phyloP scores from a whole-genome alignment of 768 basidiomycete species.

The Floccularia luteovirens region DNA sequence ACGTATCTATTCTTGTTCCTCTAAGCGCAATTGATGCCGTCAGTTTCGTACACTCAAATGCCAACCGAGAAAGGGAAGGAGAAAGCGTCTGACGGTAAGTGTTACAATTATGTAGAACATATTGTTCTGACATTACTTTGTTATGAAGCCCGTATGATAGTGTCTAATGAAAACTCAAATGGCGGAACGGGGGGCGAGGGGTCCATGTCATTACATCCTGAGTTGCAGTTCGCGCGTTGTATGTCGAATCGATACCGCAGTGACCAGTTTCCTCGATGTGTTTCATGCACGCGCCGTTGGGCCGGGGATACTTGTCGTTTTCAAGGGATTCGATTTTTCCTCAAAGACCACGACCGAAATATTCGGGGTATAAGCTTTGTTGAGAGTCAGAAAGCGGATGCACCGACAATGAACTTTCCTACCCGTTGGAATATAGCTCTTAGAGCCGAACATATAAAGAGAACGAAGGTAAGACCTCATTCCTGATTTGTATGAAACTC shows the following conservation, averaged over 20 bases:
- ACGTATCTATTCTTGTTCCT: neutral
- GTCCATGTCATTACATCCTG: slow-evolving; percentile 39
- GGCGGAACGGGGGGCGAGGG: slow-evolving; percentile 19
- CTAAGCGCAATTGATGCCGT: slow-evolving; percentile 37
- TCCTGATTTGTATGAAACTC: slow-evolving; percentile 4
- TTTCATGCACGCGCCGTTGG: slow-evolving; percentile 82
- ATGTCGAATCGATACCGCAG: slow-evolving; percentile 76
- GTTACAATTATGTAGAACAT: slow-evolving; percentile 1
- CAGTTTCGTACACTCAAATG: slow-evolving; percentile 29
- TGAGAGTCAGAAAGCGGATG: slow-evolving; percentile 51
- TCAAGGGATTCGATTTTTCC: slow-evolving; percentile 76
- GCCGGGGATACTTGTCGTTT: slow-evolving; percentile 85
- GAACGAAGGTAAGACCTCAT: slow-evolving; percentile 48
- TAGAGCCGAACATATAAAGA: slow-evolving; percentile 37
- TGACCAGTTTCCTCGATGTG: slow-evolving; percentile 72
- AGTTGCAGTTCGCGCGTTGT: slow-evolving; percentile 73
- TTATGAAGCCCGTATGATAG: slow-evolving; percentile 16
- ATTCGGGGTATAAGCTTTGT: slow-evolving; percentile 66
- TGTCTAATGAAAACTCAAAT: slow-evolving; percentile 17
- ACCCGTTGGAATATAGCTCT: slow-evolving; percentile 59
- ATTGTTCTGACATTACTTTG: slow-evolving; percentile 2
- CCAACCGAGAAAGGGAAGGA: slow-evolving; percentile 38
- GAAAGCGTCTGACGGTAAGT: slow-evolving; percentile 29
- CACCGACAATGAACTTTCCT: slow-evolving; percentile 58
- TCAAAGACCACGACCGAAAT: slow-evolving; percentile 50